phyloP scores from a whole-genome alignment of 805 yeast species.

The Nakazawaea ishiwadae region DNA sequence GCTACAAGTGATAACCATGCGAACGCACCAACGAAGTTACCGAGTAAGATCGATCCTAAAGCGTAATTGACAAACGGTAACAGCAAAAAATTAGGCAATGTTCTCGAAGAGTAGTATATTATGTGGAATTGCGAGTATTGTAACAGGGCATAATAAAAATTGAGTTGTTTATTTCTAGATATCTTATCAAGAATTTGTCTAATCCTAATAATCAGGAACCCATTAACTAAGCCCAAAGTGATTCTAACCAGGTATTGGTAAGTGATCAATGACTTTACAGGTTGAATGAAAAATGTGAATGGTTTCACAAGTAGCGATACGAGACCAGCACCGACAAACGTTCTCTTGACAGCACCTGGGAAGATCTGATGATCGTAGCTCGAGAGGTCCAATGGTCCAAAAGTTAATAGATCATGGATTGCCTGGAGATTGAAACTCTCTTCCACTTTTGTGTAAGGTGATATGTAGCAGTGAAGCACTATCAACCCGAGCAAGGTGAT shows the following conservation, averaged over 20 bases:
- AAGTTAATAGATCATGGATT: conserved; percentile 67
- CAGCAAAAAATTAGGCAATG: conserved; percentile 84
- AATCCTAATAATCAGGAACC: conserved; percentile 43
- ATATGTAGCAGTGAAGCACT: conserved; percentile 41
- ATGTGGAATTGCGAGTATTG: conserved; percentile 72
- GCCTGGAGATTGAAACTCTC: conserved; percentile 93
- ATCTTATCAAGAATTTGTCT: conserved; percentile 31
- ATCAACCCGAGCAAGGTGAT: conserved; percentile 33
- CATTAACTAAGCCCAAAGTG: conserved; percentile 60
- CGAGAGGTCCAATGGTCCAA: conserved; percentile 45
- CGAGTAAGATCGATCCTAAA: conserved; percentile 44
- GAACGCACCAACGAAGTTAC: conserved; percentile 45
- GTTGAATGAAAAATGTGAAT: conserved; percentile 15
- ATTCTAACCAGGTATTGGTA: conserved; percentile 55
- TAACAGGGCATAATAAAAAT: conserved; percentile 55
- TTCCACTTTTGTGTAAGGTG: conserved; percentile 91
- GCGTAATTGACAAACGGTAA: conserved; percentile 67
- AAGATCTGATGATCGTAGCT: conserved; percentile 71
- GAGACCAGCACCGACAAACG: conserved; percentile 68
- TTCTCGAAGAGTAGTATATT: conserved; percentile 73
- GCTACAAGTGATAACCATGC: conserved; percentile 57
- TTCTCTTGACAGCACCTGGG: conserved; percentile 88
- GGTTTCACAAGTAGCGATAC: conserved; percentile 45
- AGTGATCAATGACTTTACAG: conserved; percentile 18
- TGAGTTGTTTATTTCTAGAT: conserved; percentile 26